Base-by-base conservation (phyloP, 1,139 yeast genomes). In the Yamadazyma trypodendri region DNA sequence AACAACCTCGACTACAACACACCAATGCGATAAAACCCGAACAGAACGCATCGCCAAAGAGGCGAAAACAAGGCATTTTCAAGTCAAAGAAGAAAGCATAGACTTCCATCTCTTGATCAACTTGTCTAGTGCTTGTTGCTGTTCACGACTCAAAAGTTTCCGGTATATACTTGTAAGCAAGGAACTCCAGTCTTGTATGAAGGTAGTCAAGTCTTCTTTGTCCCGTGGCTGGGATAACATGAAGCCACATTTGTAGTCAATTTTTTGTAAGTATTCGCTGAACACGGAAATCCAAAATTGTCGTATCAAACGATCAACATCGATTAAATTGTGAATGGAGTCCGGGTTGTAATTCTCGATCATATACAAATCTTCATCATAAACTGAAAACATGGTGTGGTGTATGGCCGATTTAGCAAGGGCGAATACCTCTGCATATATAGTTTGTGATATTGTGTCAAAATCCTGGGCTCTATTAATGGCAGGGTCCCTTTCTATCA, bases 281-380 rank as follows among this genome's bases (percentile, higher is more conserved):
- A 84, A 85, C 1, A 80, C 84, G 0, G 87, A 68, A 2, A 75
- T 52, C 77, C 84, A 75, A 50, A 71, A 79, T 37, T 73, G 53
- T 6, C 63, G 59, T 10, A 85, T 54, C 2, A 65, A 58, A 2
- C 55, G 48, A 1, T 72, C 58, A 28, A 80, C 70, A 39, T 73
- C 79, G 1, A 32, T 33, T n/a, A 84, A 50, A 2, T 62, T 56
- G 0, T 34, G 35, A 2, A 78, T 51, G 0, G 51, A 24, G 3
- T 60, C 46, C 13, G 62, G 59, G 18, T 71, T 59, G 50, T 79
- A 83, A 1, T 68, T 79, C 21, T 74, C 54, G 20, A 81, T 36
- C 10, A 69, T 53, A 4, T 68, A 75, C 18, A 79, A 44, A 34
- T 79, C 85, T 1, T 77, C 83, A 0, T 77, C 88, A 50, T 75